Evolutionary conservation across 140 eudicot species (phyloP).

Genomic region (Stevia rebaudiana): DNA sequence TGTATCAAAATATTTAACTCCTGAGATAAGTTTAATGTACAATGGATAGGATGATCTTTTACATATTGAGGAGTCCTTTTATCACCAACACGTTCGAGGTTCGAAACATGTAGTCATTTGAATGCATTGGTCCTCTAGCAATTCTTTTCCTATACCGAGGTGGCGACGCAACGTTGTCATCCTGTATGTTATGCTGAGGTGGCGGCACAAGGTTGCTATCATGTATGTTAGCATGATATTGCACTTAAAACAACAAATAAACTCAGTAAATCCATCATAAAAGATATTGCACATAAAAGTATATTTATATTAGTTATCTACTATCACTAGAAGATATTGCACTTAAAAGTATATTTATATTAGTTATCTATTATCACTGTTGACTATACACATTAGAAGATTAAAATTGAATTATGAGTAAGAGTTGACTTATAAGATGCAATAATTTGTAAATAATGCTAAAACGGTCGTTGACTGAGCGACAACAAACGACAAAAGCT

Average conservation of each 20-base stretch:
- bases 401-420: neutral
- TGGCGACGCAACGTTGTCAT: neutral
- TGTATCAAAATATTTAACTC: neutral
- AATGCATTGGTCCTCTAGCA: neutral
- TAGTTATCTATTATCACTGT: neutral
- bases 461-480: no score
- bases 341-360: neutral
- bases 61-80: neutral
- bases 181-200: neutral
- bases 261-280: no score
- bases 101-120: neutral
- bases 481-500: no score
- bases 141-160: neutral
- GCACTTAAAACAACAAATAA: no score
- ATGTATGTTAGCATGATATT: neutral
- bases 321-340: conserved; percentile 2
- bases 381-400: neutral
- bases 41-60: neutral
- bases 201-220: neutral
- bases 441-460: no score
- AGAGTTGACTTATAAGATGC: no score
- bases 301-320: neutral
- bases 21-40: neutral
- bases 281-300: neutral
- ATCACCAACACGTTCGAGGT: neutral